Evolutionary conservation across 352 stramenopile species (phyloP).

Genomic region (Phytophthora ramorum): DNA sequence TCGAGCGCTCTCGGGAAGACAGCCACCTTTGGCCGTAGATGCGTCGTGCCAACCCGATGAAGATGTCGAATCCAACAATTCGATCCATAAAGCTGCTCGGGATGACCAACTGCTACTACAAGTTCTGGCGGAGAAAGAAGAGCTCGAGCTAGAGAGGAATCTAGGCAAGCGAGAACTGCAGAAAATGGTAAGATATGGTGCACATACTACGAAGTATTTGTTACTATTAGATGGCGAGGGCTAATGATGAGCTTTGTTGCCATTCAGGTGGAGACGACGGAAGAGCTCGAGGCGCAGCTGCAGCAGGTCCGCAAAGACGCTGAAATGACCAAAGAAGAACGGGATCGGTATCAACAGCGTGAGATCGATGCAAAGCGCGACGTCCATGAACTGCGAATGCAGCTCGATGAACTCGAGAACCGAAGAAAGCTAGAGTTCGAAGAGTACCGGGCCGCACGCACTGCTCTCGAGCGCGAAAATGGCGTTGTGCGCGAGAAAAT

Average conservation of each 20-base stretch:
- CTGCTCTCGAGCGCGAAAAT: slow-evolving; percentile 64
- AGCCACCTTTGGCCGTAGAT: slow-evolving; percentile 23
- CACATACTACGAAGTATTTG: background rate
- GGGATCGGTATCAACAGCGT: slow-evolving; percentile 64
- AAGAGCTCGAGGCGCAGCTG: slow-evolving; percentile 59
- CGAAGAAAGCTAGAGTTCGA: slow-evolving; percentile 70
- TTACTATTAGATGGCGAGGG: background rate
- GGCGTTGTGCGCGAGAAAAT: slow-evolving; percentile 62
- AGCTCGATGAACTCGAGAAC: slow-evolving; percentile 76
- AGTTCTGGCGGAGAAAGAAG: slow-evolving; percentile 74
- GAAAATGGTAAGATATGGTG: slow-evolving; percentile 46
- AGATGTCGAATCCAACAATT: slow-evolving; percentile 26
- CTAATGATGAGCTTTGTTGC: background rate
- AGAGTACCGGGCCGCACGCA: slow-evolving; percentile 59
- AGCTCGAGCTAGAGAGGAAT: slow-evolving; percentile 51
- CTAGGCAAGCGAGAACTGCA: slow-evolving; percentile 43
- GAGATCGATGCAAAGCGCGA: slow-evolving; percentile 67
- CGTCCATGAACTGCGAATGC: slow-evolving; percentile 67
- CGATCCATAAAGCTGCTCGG: slow-evolving; percentile 6
- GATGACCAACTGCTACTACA: slow-evolving; percentile 70
- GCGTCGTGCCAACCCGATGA: slow-evolving; percentile 35
- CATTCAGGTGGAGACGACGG: slow-evolving; percentile 52
- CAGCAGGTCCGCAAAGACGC: slow-evolving; percentile 54
- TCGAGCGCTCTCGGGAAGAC: slow-evolving; percentile 45
- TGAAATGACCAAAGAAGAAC: slow-evolving; percentile 59